Conservation (phyloP, 1,284 basidiomycete genomes). For the Gomphus sp. region DNA sequence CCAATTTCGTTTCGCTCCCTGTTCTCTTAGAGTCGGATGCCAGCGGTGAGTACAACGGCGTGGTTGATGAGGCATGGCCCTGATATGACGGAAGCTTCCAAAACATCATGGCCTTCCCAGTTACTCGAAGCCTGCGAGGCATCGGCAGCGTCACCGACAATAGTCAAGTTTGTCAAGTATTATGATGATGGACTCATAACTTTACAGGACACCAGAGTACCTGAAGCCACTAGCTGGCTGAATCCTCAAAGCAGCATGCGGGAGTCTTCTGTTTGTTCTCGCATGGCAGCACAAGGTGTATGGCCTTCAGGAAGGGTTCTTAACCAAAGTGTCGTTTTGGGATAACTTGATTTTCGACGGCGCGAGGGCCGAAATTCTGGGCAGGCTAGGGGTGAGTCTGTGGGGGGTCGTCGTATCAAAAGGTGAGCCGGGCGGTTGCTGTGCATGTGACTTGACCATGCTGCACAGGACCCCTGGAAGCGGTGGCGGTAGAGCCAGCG, state of each 20-base stretch:
- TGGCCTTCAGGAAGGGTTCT: constrained; percentile 54
- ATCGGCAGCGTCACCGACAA: constrained; percentile 13
- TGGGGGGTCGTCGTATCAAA: constrained; percentile 54
- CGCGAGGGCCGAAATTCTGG: constrained; percentile 51
- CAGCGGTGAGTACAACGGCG: not conserved
- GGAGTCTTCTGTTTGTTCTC: constrained; percentile 40
- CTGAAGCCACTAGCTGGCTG: constrained; percentile 38
- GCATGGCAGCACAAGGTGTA: constrained; percentile 68
- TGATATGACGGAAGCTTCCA: not conserved
- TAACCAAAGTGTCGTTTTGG: constrained; percentile 71
- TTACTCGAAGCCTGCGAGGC: not conserved
- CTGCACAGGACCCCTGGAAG: constrained; percentile 15
- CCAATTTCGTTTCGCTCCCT: constrained; percentile 13
- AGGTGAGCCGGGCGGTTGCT: constrained; percentile 28
- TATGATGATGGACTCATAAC: not conserved
- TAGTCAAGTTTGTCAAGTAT: not conserved
- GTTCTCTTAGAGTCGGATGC: not conserved
- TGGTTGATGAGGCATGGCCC: not conserved
- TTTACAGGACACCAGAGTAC: constrained; percentile 52
- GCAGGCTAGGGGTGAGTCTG: constrained; percentile 47
- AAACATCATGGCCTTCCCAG: not conserved
- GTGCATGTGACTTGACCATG: not conserved
- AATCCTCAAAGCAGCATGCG: constrained; percentile 43
- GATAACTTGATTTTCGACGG: constrained; percentile 63
- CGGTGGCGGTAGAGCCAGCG: constrained; percentile 41